Conservation (phyloP, 2,329 filamentous ascomycete species). For the Ascochyta koolunga region DNA sequence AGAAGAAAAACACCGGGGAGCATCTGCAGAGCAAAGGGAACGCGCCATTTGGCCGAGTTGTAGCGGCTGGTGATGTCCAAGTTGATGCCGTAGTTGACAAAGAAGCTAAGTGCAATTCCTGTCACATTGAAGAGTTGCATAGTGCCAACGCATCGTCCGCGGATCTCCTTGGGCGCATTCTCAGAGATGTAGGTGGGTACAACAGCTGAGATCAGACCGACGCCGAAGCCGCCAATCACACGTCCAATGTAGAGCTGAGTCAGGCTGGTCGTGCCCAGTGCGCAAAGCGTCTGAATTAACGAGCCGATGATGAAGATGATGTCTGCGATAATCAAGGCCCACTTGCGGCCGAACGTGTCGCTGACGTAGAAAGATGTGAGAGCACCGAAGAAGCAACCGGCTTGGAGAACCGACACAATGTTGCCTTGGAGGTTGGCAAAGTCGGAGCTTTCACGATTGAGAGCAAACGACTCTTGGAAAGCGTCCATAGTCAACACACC, state of each 20-base stretch:
- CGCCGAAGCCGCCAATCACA: constrained; percentile 53
- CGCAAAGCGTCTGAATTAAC: constrained; percentile 50
- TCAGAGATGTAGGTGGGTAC: constrained; percentile 55
- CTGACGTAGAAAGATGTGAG: constrained; percentile 51
- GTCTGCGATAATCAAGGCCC: constrained; percentile 51
- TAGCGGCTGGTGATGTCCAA: constrained; percentile 49
- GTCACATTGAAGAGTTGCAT: constrained; percentile 52
- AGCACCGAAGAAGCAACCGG: constrained; percentile 55
- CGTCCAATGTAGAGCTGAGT: constrained; percentile 51
- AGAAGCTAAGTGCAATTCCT: constrained; percentile 58
- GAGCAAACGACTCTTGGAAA: constrained; percentile 51
- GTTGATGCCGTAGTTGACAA: constrained; percentile 60
- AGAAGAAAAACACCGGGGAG: constrained; percentile 59
- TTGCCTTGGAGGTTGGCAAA: constrained; percentile 52
- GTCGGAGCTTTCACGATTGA: constrained; percentile 38
- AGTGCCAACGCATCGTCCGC: constrained; percentile 48
- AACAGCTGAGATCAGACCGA: constrained; percentile 51
- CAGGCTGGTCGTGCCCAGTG: constrained; percentile 41
- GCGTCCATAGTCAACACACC: constrained; percentile 52
- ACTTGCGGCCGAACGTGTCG: constrained; percentile 51
- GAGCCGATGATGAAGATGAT: constrained; percentile 52
- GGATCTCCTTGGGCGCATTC: constrained; percentile 52
- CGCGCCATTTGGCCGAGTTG: constrained; percentile 58
- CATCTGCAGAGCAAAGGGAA: constrained; percentile 60
- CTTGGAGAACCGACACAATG: constrained; percentile 53